Evolutionary conservation across 495 filamentous ascomycete species (phyloP).

Genomic region (Annulohypoxylon nitens): DNA sequence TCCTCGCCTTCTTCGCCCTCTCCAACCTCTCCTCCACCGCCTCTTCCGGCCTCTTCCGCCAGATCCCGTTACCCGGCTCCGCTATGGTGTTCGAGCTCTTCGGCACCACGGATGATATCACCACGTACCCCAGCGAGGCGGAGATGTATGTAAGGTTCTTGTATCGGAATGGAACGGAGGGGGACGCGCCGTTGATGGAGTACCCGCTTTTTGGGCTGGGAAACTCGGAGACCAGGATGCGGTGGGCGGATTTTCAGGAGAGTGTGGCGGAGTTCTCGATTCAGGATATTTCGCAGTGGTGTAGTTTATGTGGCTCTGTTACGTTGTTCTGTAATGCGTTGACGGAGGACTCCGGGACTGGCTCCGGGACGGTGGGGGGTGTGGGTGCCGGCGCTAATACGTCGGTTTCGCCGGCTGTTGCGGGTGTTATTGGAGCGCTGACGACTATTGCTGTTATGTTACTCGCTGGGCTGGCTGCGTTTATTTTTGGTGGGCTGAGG

Average conservation of each 20-base stretch:
- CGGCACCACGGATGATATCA: conserved; percentile 44
- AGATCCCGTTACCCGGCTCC: conserved; percentile 55
- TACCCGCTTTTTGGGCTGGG: conserved; percentile 54
- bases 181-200: conserved; percentile 35
- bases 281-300: conserved; percentile 49
- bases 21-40: conserved; percentile 44
- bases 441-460: conserved; percentile 46
- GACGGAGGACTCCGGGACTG: conserved; percentile 8
- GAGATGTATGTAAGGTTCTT: conserved; percentile 58
- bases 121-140: conserved; percentile 37
- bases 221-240: conserved; percentile 44
- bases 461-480: conserved; percentile 40
- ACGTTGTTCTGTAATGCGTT: conserved; percentile 50
- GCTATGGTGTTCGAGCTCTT: conserved; percentile 61
- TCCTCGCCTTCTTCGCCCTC: conserved; percentile 58
- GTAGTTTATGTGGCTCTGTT: conserved; percentile 46
- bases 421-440: conserved; percentile 57
- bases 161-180: conserved; percentile 54
- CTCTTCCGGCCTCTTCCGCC: conserved; percentile 41
- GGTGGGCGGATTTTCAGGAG: conserved; percentile 44
- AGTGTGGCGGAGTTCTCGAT: conserved; percentile 47
- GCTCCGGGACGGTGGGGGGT: neutral
- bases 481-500: conserved; percentile 49
- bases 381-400: neutral
- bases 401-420: conserved; percentile 49